Base-by-base conservation (phyloP, 805 yeast species). In the Ogataea ganodermae region DNA sequence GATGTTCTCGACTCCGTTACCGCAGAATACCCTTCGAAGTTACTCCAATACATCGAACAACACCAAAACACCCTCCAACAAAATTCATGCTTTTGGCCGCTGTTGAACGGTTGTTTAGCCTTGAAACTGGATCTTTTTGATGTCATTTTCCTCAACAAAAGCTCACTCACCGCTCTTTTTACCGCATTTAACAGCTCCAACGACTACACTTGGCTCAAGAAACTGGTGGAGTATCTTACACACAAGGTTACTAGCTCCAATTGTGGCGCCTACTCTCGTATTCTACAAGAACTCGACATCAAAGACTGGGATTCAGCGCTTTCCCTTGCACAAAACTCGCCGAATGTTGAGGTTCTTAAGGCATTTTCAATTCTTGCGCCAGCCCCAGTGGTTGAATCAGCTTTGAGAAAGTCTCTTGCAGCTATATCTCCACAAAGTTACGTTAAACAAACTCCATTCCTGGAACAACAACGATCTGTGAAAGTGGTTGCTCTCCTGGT, bases 401-500 rank as follows among this genome's bases (percentile, higher is more conserved):
- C 3, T 18, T 17, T 24, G 3, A 8, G 10, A 4, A 38, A 14
- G 20, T 13, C 6, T 5, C 18, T 36, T 3, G 17, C 31, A 4
- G 4, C 24, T 12, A 17, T 24, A 3, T 53, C 68, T 1, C 45
- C 58, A 3, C 58, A 56, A 26, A 44, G 50, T 2, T 63, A 56
- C 20, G 59, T 65, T 21, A 42, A 48, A 3, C 53, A 54, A 21
- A 72, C 73, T 7, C 67, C 83, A 0, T 58, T 72, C 1, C 48
- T 60, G 0, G 39, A 57, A 2, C 92, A 85, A 59, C 75, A 71
- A 26, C 58, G 62, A 2, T 62, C 78, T 28, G 78, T 90, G 0
- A 74, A 70, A 32, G 61, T 78, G 4, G 58, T 84, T 1, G 57
- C 81, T 4, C 52, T 76, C 31, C 36, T 76, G 35, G 22, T 71